Percentiles rank a stretch among this genome's conserved stretches.
These are phyloP conservation scores for Diutina siamensis DNA, from an alignment of 1,139 yeast genomes.

Conservation along the genomic window DNA sequence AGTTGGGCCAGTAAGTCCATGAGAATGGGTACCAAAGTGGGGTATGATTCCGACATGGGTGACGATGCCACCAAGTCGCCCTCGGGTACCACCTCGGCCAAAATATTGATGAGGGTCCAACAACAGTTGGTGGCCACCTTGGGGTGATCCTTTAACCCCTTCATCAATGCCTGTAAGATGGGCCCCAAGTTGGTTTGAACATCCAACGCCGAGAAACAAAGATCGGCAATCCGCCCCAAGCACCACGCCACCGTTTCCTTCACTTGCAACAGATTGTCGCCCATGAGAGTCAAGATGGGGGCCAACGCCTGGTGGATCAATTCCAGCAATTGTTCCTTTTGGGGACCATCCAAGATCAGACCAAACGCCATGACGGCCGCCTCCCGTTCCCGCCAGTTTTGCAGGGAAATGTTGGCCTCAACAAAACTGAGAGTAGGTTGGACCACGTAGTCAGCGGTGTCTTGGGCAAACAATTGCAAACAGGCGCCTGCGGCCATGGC, in stretches of 20 bases:
- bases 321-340: constrained; percentile 51
- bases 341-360: constrained; percentile 92
- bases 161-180: constrained; percentile 58
- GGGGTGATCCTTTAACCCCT: constrained; percentile 81
- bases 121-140: constrained; percentile 92
- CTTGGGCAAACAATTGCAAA: constrained; percentile 84
- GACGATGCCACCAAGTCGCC: constrained; percentile 30
- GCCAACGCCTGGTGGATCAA: constrained; percentile 73
- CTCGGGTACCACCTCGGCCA: constrained; percentile 40
- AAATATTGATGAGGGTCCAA: constrained; percentile 88
- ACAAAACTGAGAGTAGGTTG: constrained; percentile 79
- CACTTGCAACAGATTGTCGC: constrained; percentile 70
- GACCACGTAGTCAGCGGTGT: constrained; percentile 76
- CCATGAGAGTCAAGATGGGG: constrained; percentile 63
- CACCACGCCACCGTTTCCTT: constrained; percentile 99
- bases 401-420: constrained; percentile 51
- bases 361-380: constrained; percentile 99
- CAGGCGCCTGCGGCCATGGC: constrained; percentile 99
- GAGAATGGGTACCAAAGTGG: constrained; percentile 56
- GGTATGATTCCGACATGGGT: constrained; percentile 65
- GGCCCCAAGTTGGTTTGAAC: constrained; percentile 50
- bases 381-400: constrained; percentile 77
- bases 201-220: constrained; percentile 70
- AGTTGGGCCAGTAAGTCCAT: constrained; percentile 54
- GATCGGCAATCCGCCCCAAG: constrained; percentile 88